phyloP scores from a whole-genome alignment of 2,329 filamentous ascomycete genomes.

The Ophiostoma tasmaniense region DNA sequence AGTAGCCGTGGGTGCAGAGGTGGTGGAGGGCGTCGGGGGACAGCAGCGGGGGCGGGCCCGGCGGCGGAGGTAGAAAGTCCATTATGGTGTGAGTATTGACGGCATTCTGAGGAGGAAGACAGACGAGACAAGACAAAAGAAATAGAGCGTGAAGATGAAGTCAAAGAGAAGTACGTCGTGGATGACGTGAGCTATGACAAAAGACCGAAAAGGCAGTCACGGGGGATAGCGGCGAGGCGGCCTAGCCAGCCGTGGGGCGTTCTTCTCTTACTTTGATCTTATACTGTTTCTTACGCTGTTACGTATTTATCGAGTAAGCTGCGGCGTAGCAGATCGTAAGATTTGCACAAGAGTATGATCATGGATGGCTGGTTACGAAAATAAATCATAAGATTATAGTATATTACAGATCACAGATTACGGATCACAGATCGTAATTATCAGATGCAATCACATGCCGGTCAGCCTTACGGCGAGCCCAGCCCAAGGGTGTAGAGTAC shows the following conservation, averaged over 20 bases:
- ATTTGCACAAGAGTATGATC: too few species aligned
- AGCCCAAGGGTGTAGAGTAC: not conserved
- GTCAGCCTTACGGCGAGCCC: not conserved
- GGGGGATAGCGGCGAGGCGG: not conserved
- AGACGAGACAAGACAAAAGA: not conserved
- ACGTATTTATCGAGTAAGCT: not conserved
- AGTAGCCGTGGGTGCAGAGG: conserved; percentile 22
- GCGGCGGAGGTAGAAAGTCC: conserved; percentile 16
- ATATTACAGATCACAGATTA: too few species aligned
- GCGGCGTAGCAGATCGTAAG: not conserved
- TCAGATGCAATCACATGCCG: not conserved
- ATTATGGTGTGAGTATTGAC: not conserved
- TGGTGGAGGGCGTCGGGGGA: conserved; percentile 15
- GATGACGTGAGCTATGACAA: not conserved
- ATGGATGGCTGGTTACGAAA: too few species aligned
- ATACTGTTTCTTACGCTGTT: too few species aligned
- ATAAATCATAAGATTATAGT: too few species aligned
- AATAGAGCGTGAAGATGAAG: not conserved
- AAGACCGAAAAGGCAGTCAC: not conserved
- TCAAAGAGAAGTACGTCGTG: not conserved
- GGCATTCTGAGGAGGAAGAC: not conserved
- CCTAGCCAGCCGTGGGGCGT: not conserved
- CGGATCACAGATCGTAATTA: not conserved
- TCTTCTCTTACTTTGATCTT: not conserved
- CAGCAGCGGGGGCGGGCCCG: conserved; percentile 21